These are phyloP conservation scores for Aureobasidium sp. DNA, from an alignment of 2,329 filamentous ascomycete genomes.

Conservation along the genomic window DNA sequence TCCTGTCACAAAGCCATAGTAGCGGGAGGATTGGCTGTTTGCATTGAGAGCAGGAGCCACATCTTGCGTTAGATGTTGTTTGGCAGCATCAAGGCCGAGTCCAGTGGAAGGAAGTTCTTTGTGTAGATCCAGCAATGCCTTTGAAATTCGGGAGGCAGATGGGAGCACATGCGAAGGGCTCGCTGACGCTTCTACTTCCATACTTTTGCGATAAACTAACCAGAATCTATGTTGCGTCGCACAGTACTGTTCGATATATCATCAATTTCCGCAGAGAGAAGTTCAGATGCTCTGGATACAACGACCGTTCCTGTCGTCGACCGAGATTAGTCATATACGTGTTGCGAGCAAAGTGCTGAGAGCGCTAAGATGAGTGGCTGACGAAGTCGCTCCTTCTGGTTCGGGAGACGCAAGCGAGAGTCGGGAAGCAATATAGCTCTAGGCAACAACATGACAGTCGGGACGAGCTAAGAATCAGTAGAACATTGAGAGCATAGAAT, in stretches of 20 bases:
- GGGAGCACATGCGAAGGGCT: constrained; percentile 28
- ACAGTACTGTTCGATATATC: not conserved
- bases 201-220: not conserved
- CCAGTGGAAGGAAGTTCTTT: constrained; percentile 33
- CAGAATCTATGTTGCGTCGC: not conserved
- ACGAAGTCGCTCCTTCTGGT: not conserved
- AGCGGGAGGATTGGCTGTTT: constrained; percentile 57
- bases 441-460: not conserved
- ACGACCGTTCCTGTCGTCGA: too few species aligned
- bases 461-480: too few species aligned
- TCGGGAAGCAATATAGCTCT: not conserved
- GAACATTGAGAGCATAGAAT: not conserved
- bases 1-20: constrained; percentile 87
- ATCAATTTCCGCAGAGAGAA: not conserved
- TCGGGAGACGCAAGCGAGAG: not conserved
- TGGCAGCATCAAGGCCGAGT: constrained; percentile 36
- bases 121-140: constrained; percentile 31
- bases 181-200: not conserved
- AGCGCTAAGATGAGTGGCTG: not conserved
- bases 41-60: constrained; percentile 55
- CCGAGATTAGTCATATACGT: not conserved
- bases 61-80: constrained; percentile 39
- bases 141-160: constrained; percentile 22
- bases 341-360: not conserved
- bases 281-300: too few species aligned